Conservation (phyloP, 2,329 filamentous ascomycete genomes). For the Fusarium anguioides region DNA sequence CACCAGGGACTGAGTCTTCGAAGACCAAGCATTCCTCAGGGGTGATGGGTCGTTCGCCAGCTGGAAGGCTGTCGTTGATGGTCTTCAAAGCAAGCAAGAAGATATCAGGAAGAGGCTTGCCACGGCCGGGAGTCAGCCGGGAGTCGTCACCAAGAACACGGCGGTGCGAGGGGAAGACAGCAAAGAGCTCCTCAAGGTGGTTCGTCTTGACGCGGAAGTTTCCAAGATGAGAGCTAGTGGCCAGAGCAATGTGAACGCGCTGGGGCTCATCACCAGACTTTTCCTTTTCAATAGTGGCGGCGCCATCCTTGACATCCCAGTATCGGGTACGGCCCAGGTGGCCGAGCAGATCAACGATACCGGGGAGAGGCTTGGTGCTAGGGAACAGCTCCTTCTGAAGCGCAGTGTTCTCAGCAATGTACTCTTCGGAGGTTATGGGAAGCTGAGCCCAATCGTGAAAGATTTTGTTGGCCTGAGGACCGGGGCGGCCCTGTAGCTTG, state of each 20-base stretch:
- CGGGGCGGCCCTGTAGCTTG: conserved; percentile 74
- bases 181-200: conserved; percentile 68
- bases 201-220: conserved; percentile 84
- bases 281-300: conserved; percentile 33
- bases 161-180: conserved; percentile 74
- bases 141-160: conserved; percentile 87
- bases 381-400: conserved; percentile 81
- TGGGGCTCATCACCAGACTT: conserved; percentile 41
- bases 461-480: conserved; percentile 63
- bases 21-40: conserved; percentile 95
- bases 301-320: conserved; percentile 55
- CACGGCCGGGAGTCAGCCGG: conserved; percentile 80
- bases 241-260: conserved; percentile 82
- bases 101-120: conserved; percentile 95
- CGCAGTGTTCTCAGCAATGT: conserved; percentile 65
- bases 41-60: conserved; percentile 71
- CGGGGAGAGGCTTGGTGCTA: conserved; percentile 78
- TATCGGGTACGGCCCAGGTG: conserved; percentile 66
- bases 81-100: conserved; percentile 87
- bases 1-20: conserved; percentile 92
- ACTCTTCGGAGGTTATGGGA: conserved; percentile 78
- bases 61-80: conserved; percentile 79
- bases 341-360: conserved; percentile 75
- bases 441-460: conserved; percentile 86
- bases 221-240: conserved; percentile 77